phyloP scores from a whole-genome alignment of 1,139 yeast species.

The Arxiozyma slooffiae region DNA sequence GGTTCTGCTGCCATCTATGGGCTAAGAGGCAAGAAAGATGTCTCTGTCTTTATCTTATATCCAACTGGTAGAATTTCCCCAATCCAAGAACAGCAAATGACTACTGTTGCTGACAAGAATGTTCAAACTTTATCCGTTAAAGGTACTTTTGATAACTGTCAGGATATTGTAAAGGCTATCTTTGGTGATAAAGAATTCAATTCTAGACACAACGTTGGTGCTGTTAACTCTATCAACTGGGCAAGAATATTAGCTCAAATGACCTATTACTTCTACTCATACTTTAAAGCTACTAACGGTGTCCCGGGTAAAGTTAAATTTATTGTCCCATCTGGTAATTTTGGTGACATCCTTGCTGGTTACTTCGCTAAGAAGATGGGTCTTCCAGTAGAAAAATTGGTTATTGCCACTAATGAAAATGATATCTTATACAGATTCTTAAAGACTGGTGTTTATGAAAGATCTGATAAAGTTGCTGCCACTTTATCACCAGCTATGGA shows the following conservation, averaged over 20 bases:
- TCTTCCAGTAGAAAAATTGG: constrained; percentile 72
- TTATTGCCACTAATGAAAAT: constrained; percentile 91
- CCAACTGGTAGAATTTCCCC: constrained; percentile 98
- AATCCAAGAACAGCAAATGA: constrained; percentile 96
- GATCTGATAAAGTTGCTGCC: constrained; percentile 67
- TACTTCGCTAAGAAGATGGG: constrained; percentile 94
- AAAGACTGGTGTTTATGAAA: constrained; percentile 73
- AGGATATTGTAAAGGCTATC: constrained; percentile 85
- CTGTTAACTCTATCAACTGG: constrained; percentile 97
- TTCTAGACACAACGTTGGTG: constrained; percentile 85
- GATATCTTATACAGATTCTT: constrained; percentile 90
- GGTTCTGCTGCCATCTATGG: constrained; percentile 99
- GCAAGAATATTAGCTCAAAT: constrained; percentile 96
- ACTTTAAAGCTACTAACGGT: constrained; percentile 57
- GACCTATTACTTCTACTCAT: constrained; percentile 89
- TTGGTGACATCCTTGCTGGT: constrained; percentile 96
- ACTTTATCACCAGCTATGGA: constrained; percentile 98
- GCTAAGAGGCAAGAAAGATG: constrained; percentile 90
- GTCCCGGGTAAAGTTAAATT: constrained; percentile 51
- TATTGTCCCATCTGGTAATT: constrained; percentile 96
- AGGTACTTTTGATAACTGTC: constrained; percentile 97
- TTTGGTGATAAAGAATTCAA: constrained; percentile 87
- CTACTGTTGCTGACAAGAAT: constrained; percentile 87
- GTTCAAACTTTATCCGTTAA: constrained; percentile 91
- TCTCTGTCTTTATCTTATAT: constrained; percentile 85